Conservation (phyloP, 176 grass and related monocot genomes). For the Tuctoria greenei region DNA sequence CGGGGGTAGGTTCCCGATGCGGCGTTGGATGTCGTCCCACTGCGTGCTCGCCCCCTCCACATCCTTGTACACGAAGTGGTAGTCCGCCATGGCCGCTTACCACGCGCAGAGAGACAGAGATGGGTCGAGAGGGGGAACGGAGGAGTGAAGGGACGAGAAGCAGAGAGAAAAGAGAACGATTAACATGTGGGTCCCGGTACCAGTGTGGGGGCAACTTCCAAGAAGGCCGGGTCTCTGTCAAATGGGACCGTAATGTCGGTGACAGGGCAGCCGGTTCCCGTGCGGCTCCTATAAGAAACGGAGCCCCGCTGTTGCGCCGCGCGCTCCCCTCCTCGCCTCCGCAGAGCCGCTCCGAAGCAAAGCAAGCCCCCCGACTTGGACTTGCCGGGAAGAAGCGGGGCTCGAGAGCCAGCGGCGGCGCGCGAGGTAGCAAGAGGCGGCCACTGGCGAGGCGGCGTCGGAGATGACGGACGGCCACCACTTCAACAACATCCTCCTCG, state of each 20-base stretch:
- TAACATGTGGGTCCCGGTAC: not conserved
- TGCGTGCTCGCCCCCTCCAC: constrained; percentile 81
- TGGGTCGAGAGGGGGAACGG: not conserved
- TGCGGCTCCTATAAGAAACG: not conserved
- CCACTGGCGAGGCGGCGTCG: not conserved
- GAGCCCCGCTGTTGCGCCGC: not conserved
- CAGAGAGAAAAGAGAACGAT: not conserved
- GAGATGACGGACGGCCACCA: constrained; percentile 72
- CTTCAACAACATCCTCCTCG: constrained; percentile 83
- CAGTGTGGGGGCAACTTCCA: not conserved
- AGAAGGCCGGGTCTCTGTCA: not conserved
- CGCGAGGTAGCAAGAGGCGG: not conserved
- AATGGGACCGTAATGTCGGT: not conserved
- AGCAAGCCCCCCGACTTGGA: not conserved
- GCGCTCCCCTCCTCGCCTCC: not conserved
- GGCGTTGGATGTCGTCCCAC: constrained; percentile 98
- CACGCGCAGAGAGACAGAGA: not conserved
- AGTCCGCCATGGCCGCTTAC: constrained; percentile 65
- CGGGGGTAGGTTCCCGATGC: constrained; percentile 79
- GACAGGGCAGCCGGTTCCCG: not conserved
- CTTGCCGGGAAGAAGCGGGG: constrained; percentile 14
- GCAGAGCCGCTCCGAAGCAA: constrained; percentile 13
- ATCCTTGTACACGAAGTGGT: constrained; percentile 99
- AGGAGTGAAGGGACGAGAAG: constrained; percentile 5
- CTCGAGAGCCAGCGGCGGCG: not conserved